phyloP scores from a whole-genome alignment of 2,329 filamentous ascomycete genomes.

The Phialophora tarda region DNA sequence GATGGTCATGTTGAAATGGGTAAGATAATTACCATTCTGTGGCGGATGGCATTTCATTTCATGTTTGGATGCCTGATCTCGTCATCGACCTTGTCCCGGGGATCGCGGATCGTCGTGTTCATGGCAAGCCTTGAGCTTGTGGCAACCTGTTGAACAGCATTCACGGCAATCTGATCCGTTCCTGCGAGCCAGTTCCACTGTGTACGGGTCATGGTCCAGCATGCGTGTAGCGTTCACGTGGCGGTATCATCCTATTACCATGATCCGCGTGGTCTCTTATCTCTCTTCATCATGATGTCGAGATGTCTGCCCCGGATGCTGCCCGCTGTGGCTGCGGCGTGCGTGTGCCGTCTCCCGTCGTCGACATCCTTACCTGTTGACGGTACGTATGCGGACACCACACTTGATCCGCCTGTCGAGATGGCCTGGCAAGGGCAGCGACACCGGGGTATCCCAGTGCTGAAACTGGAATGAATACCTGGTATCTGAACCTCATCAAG shows the following conservation, averaged over 20 bases:
- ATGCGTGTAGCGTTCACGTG: neutral
- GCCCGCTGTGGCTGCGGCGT: neutral
- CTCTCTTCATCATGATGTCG: conserved; percentile 2
- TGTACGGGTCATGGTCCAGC: neutral
- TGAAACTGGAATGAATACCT: neutral
- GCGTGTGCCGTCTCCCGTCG: neutral
- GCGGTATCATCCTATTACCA: neutral
- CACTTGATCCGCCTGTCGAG: too few relatives aligned
- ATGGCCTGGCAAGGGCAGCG: neutral
- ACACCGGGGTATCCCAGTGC: neutral
- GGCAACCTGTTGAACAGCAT: neutral
- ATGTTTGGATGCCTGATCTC: neutral
- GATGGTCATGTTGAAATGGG: neutral
- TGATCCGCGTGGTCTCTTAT: neutral
- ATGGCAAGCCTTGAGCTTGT: neutral
- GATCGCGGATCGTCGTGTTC: neutral
- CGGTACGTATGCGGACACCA: too few relatives aligned
- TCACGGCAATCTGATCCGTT: neutral
- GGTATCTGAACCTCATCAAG: neutral
- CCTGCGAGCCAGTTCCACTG: neutral
- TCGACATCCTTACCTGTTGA: neutral
- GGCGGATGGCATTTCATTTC: neutral
- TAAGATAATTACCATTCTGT: neutral
- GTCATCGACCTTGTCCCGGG: neutral
- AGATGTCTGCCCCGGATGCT: neutral